Evolutionary conservation across 176 grass and related monocot species (phyloP).

Genomic region (Microstegium vimineum): DNA sequence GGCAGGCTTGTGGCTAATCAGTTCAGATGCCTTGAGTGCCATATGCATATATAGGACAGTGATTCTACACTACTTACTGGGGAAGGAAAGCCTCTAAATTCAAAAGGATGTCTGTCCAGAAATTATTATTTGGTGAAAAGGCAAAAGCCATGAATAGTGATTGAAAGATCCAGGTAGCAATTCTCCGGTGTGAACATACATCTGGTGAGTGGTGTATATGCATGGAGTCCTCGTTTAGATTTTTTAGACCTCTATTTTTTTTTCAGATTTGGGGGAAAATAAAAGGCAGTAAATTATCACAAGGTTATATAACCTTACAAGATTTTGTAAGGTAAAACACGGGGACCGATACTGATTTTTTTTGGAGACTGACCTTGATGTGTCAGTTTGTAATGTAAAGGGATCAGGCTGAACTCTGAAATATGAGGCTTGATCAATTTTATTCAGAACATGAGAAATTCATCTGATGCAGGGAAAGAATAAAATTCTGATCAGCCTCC

Average conservation of each 20-base stretch:
- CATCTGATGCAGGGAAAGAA: not conserved
- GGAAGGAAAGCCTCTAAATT: slow-evolving; percentile 9
- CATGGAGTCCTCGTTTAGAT: not conserved
- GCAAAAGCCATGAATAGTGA: not conserved
- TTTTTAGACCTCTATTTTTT: not conserved
- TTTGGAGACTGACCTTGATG: not conserved
- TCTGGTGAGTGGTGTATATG: not conserved
- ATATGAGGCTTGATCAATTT: not conserved
- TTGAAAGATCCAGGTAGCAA: not conserved
- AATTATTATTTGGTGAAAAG: not conserved
- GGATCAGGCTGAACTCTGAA: not conserved
- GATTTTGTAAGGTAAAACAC: not conserved
- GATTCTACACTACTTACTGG: not conserved
- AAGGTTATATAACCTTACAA: not conserved
- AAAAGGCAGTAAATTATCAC: not conserved
- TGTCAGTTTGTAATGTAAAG: not conserved
- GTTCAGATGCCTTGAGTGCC: slow-evolving; percentile 32
- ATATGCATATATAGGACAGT: not conserved
- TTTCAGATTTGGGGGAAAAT: not conserved
- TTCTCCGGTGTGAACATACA: not conserved
- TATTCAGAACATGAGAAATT: not conserved
- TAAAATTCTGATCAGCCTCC: not conserved
- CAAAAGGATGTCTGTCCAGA: not conserved
- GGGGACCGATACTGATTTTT: not conserved
- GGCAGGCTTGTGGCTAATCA: not conserved